Percentiles rank a stretch among this genome's conserved stretches.
phyloP scores from a whole-genome alignment of 495 filamentous ascomycete genomes.

The Baudoinia panamericana region DNA sequence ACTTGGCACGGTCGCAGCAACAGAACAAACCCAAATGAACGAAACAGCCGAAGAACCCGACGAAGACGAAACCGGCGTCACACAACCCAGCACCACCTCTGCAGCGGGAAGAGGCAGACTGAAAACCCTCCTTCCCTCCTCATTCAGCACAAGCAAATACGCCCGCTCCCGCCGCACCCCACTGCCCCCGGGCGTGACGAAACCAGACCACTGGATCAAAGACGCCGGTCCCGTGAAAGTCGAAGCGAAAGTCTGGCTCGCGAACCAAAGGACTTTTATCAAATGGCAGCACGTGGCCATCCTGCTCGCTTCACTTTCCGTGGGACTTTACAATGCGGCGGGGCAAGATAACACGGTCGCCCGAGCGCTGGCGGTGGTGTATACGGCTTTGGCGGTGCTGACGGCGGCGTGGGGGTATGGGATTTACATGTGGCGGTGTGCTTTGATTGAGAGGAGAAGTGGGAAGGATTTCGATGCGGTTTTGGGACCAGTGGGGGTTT shows the following conservation, averaged over 20 bases:
- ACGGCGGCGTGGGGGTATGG: slow-evolving; percentile 77
- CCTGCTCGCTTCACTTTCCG: slow-evolving; percentile 64
- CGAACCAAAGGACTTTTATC: slow-evolving; percentile 92
- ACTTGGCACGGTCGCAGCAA: slow-evolving; percentile 5
- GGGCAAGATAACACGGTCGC: slow-evolving; percentile 58
- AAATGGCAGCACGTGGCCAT: slow-evolving; percentile 94
- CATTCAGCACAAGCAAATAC: slow-evolving; percentile 63
- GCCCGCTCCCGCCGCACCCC: slow-evolving; percentile 39
- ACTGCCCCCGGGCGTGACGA: slow-evolving; percentile 73
- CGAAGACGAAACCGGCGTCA: slow-evolving; percentile 31
- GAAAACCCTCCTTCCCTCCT: slow-evolving; percentile 50
- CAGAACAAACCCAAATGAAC: slow-evolving; percentile 18
- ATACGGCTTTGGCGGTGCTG: slow-evolving; percentile 70
- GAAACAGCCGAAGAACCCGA: slow-evolving; percentile 31
- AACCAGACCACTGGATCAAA: slow-evolving; percentile 79
- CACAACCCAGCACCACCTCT: too few relatives aligned
- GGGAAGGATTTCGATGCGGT: slow-evolving; percentile 86
- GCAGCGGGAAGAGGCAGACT: too few relatives aligned
- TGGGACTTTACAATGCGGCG: slow-evolving; percentile 79
- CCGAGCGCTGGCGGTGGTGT: slow-evolving; percentile 60
- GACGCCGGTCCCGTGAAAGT: slow-evolving; percentile 80
- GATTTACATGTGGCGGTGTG: slow-evolving; percentile 60
- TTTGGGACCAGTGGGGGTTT: slow-evolving; percentile 71
- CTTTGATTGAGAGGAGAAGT: slow-evolving; percentile 50
- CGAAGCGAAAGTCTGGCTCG: slow-evolving; percentile 96